Evolutionary conservation across 345 rosid species (phyloP), one percentile per base, ranked within the genome.

Genomic region (Trapa incisa): DNA sequence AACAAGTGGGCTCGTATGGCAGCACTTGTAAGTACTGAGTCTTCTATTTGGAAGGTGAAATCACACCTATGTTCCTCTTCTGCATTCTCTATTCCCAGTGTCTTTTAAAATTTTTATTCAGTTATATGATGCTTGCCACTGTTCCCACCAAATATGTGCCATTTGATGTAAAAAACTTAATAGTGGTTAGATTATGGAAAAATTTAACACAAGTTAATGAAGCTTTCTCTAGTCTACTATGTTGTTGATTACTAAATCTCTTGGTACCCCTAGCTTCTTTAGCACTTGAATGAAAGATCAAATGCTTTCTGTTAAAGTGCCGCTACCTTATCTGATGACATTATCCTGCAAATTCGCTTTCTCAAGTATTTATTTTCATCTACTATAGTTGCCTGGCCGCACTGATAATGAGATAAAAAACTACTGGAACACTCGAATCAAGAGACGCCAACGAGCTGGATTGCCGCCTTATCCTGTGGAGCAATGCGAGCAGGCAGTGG

Each of bases 1-100:
- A 94, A 94, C 84, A 93, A 93, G 80, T 93, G 98, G 98, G 97
- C 98, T 43, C 92, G 83, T 70, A 93, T 93, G 89, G 96, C 99
- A 73, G 95, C 96, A 68, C 88, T 87, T 80, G 99, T 94, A 91
- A 84, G 86, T 73, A 12, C 73, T 60, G 43, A n/a, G 15, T 61
- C 54, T 71, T 54, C 50, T 62, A 53, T 17, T 22, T 32, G 12
- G 5, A 15, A 37, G 38, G 45, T 41, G 47, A 3, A 43, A 43
- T 64, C 47, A 22, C 50, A 8, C 17, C 42, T 52, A 29, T 67
- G 29, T 6, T n/a, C 36, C 56, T 53, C 52, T 43, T 61, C 37
- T 50, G 14, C 42, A 9, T 64, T 39, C 62, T 61, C 35, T 41
- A 47, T 38, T 65, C 32, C 45, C 65, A 36, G 42, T 47, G 53